Evolutionary conservation across 164 flowering plant genomes (phyloP).

Genomic region (Vitis rupestris): DNA sequence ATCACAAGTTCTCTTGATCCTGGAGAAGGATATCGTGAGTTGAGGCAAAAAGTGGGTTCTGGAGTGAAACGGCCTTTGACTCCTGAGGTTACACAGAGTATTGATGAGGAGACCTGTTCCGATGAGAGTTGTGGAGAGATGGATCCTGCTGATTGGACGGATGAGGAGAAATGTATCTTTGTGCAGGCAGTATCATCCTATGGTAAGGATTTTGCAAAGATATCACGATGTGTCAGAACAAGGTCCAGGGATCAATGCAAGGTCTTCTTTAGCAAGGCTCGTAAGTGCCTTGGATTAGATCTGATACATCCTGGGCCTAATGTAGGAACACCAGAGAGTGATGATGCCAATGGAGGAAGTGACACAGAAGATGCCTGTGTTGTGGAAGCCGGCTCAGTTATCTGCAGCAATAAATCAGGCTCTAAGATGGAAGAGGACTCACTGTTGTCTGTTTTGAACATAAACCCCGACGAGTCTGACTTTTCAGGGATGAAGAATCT

Average conservation of each 20-base stretch:
- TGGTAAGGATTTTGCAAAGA: constrained; percentile 79
- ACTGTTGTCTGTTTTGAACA: constrained; percentile 22
- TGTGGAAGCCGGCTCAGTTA: constrained; percentile 51
- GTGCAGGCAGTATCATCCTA: constrained; percentile 63
- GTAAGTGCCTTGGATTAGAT: constrained; percentile 85
- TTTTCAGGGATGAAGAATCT: constrained; percentile 17
- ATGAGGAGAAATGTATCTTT: constrained; percentile 77
- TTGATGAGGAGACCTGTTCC: constrained; percentile 81
- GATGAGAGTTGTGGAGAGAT: constrained; percentile 90
- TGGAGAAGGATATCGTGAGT: constrained; percentile 51
- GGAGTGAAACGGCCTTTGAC: constrained; percentile 33
- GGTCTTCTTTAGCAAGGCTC: constrained; percentile 86
- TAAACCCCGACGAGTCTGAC: constrained; percentile 25
- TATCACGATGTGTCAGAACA: constrained; percentile 66
- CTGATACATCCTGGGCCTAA: constrained; percentile 32
- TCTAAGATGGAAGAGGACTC: constrained; percentile 49
- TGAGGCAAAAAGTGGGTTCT: constrained; percentile 46
- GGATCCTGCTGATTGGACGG: constrained; percentile 88
- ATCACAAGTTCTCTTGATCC: constrained; percentile 74
- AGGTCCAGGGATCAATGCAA: constrained; percentile 82
- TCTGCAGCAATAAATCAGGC: constrained; percentile 42
- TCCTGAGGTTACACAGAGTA: constrained; percentile 57
- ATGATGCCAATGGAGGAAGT: constrained; percentile 64
- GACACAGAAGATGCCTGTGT: constrained; percentile 69
- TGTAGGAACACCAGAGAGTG: constrained; percentile 40